Evolutionary conservation across 306 rosid genomes (phyloP).

Genomic region (Fagus crenata): DNA sequence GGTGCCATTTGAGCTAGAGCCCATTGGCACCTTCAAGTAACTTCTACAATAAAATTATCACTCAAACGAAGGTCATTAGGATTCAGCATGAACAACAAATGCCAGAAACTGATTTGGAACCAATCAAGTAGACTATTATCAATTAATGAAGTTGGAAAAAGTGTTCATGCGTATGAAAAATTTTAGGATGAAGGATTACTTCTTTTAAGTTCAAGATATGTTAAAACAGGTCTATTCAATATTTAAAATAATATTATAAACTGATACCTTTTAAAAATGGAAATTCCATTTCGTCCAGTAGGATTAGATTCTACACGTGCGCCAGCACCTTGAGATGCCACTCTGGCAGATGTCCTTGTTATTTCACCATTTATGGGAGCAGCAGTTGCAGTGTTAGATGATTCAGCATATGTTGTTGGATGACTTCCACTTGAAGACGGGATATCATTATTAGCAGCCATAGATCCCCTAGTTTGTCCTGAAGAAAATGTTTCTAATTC

Average conservation of each 20-base stretch:
- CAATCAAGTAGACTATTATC: background rate
- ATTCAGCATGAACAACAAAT: background rate
- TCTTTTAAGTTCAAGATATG: background rate
- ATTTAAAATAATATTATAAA: background rate
- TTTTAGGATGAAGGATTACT: background rate
- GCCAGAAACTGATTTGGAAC: background rate
- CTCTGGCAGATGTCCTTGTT: constrained; percentile 35
- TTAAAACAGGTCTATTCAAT: constrained; percentile 15
- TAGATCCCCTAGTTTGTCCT: constrained; percentile 37
- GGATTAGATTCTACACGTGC: constrained; percentile 42
- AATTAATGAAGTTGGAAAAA: background rate
- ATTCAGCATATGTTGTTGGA: constrained; percentile 38
- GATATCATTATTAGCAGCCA: constrained; percentile 33
- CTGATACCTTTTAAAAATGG: constrained; percentile 82
- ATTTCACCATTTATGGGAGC: constrained; percentile 37
- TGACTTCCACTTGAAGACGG: constrained; percentile 38
- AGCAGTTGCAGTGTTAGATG: constrained; percentile 39
- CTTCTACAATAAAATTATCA: too few relatives aligned
- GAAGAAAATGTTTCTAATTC: constrained; percentile 45
- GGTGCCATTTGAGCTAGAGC: too few relatives aligned
- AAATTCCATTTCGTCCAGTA: constrained; percentile 56
- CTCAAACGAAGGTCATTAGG: background rate
- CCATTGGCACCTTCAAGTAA: too few relatives aligned
- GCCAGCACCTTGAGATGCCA: constrained; percentile 33
- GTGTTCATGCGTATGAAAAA: background rate